Evolutionary conservation across 305 asterid genomes (phyloP).

Genomic region (Salvia sclarea): DNA sequence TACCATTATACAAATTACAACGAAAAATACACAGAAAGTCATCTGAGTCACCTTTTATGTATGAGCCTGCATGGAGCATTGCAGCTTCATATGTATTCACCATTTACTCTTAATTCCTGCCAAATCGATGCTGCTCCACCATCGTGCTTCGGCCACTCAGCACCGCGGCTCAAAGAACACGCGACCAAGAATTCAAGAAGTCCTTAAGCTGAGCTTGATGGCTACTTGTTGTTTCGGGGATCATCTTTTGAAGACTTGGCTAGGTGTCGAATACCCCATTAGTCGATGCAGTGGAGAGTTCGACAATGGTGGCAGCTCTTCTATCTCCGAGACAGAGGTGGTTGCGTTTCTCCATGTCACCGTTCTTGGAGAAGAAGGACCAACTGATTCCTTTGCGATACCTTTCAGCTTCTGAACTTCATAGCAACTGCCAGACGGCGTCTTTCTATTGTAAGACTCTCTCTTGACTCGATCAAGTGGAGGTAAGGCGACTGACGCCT

Average conservation of each 20-base stretch:
- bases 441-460: conserved; percentile 36
- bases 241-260: conserved; percentile 55
- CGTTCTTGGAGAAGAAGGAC: conserved; percentile 42
- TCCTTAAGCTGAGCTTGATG: neutral
- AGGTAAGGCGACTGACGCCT: conserved; percentile 34
- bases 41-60: neutral
- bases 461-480: conserved; percentile 30
- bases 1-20: conserved; percentile 2
- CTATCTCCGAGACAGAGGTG: conserved; percentile 60
- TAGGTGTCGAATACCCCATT: conserved; percentile 78
- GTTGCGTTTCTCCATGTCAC: conserved; percentile 37
- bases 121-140: neutral
- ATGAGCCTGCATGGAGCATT: no score
- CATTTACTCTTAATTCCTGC: neutral
- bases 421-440: conserved; percentile 33
- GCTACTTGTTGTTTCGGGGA: neutral
- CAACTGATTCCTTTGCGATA: conserved; percentile 32
- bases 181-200: no score
- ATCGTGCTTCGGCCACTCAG: neutral
- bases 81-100: conserved; percentile 11
- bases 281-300: conserved; percentile 76
- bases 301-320: conserved; percentile 43
- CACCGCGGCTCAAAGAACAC: no score
- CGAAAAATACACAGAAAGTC: neutral
- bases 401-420: conserved; percentile 51